Evolutionary conservation across 257 asterid species (phyloP), one percentile per base, ranked within the genome.

Genomic region (Knoxia roxburghii): DNA sequence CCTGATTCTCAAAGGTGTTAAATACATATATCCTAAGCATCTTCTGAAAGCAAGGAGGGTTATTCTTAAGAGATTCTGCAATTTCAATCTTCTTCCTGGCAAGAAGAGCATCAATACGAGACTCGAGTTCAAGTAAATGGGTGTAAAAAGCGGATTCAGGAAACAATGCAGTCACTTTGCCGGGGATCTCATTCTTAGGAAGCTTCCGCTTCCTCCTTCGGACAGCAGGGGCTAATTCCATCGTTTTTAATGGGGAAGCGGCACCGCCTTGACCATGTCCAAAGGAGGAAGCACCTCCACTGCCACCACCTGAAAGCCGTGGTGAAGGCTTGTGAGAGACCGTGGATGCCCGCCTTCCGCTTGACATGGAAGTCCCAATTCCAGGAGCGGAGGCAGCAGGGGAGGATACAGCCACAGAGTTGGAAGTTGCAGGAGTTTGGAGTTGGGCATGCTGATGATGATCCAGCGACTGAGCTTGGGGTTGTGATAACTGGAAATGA

Each of bases 151-250:
- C 88, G 52, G 95, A 81, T 65, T 92, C 98, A 0, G 98, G 97
- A 66, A 89, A 77, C 56, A 82, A 68, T 0, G 90, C 80, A 4
- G 86, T 87, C 27, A 89, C 80, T 77, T 87, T 84, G 48, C 84
- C 87, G 0, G 86, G 95, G 24, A 92, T 80, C 30, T 73, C 78
- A 65, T 80, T 86, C 64, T 87, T 95, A 20, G 90, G 74, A 43
- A 79, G 73, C 79, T 89, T 89, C 30, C 87, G 82, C 64, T 89
- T 89, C 67, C 80, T 85, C 80, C 90, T 81, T 27, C 80, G 84
- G 40, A 79, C 89, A 75, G 97, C 88, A 45, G 98, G 97, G 55
- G 98, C 72, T 64, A 92, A 71, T 74, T 89, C 97, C 97, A 92
- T 89, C 18, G 98, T 92, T 75, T 92, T 92, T 87, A 89, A 84